Evolutionary conservation across 768 basidiomycete genomes (phyloP).

Genomic region (Pleurotus citrinopileatus): DNA sequence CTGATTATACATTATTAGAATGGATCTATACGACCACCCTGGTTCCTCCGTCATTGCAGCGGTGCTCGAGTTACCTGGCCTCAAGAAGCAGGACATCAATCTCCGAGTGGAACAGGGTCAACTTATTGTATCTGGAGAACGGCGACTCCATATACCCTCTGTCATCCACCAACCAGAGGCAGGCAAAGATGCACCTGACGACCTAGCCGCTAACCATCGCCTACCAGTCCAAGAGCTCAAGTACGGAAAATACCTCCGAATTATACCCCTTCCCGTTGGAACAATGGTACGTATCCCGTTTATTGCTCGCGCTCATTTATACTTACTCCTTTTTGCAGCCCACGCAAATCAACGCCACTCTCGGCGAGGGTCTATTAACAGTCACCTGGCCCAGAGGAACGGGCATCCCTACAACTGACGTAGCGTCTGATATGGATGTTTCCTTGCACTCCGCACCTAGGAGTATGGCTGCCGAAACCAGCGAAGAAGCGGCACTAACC

Average conservation of each 20-base stretch:
- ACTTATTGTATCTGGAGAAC: conserved; percentile 15
- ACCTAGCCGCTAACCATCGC: background rate
- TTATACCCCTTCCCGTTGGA: conserved; percentile 13
- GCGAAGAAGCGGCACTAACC: background rate
- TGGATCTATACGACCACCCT: conserved; percentile 14
- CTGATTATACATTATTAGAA: conserved; percentile 2
- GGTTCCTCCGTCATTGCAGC: conserved; percentile 10
- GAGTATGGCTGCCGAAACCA: background rate
- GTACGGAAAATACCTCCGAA: conserved; percentile 16
- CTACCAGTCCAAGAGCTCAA: conserved; percentile 14
- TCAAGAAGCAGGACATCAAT: conserved; percentile 16
- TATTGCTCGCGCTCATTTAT: background rate
- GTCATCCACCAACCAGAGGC: background rate
- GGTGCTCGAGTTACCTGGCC: conserved; percentile 13
- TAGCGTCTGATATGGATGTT: conserved; percentile 5
- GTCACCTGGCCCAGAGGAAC: conserved; percentile 14
- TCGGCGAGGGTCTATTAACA: conserved; percentile 15
- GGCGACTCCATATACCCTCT: conserved; percentile 4
- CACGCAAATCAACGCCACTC: conserved; percentile 13
- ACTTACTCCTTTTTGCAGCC: conserved; percentile 3
- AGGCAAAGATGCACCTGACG: background rate
- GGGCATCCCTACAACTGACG: background rate
- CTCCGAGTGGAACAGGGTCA: conserved; percentile 13
- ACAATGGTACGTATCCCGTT: conserved; percentile 8
- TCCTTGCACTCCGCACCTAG: conserved; percentile 4